These are phyloP conservation scores for Sugiyamaella pinicola DNA, from an alignment of 1,139 yeast species.

Conservation along the genomic window DNA sequence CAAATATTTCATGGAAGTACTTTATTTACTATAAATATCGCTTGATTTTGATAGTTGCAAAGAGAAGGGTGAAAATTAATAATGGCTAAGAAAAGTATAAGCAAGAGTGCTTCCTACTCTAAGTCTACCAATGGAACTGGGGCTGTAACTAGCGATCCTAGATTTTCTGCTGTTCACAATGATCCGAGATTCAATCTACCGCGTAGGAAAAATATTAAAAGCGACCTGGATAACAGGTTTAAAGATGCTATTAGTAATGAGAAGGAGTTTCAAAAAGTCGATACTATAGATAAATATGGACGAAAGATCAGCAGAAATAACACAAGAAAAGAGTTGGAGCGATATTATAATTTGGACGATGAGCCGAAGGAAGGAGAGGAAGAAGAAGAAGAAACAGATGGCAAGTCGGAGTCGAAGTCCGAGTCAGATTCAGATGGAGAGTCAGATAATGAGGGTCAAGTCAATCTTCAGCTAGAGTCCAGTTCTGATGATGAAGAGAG, in stretches of 20 bases:
- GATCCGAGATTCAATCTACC: slow-evolving; percentile 90
- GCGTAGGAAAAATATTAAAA: slow-evolving; percentile 66
- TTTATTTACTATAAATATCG: background rate
- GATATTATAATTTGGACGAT: slow-evolving; percentile 60
- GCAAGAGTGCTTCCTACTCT: background rate
- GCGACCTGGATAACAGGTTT: slow-evolving; percentile 85
- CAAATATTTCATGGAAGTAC: background rate
- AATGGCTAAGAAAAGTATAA: slow-evolving; percentile 9
- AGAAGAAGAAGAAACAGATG: no score
- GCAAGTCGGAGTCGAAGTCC: no score
- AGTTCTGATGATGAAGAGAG: slow-evolving; percentile 36
- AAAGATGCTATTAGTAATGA: slow-evolving; percentile 59
- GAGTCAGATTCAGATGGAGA: no score
- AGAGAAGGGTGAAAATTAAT: no score
- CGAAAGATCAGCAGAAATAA: slow-evolving; percentile 57
- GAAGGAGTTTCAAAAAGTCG: slow-evolving; percentile 58
- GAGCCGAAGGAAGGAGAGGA: slow-evolving; percentile 31
- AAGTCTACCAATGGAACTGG: slow-evolving; percentile 23
- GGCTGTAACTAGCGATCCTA: slow-evolving; percentile 61
- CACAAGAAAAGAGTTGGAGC: slow-evolving; percentile 57
- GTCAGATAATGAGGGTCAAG: slow-evolving; percentile 27
- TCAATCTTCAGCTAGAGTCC: slow-evolving; percentile 23
- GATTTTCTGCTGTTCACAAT: slow-evolving; percentile 76
- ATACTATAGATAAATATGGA: slow-evolving; percentile 85
- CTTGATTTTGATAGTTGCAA: background rate